Evolutionary conservation across 2,329 filamentous ascomycete species (phyloP).

Genomic region (Hypoxylon sp.): DNA sequence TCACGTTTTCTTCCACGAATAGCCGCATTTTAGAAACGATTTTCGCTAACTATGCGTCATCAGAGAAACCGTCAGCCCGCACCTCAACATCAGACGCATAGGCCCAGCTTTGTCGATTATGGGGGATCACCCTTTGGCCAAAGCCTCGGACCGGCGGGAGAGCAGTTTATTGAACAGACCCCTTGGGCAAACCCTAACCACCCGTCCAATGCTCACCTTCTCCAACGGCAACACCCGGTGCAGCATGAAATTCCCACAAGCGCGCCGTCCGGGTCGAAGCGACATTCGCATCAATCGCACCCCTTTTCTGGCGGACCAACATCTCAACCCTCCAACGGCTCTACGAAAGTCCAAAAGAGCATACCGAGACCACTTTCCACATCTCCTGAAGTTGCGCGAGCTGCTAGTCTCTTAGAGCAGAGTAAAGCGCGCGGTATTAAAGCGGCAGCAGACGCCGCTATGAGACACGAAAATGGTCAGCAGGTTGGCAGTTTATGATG

Average conservation of each 20-base stretch:
- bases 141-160: slow-evolving; percentile 75
- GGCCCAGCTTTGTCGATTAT: slow-evolving; percentile 59
- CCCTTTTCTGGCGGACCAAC: slow-evolving; percentile 52
- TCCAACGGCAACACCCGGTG: slow-evolving; percentile 55
- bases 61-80: slow-evolving; percentile 50
- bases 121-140: slow-evolving; percentile 60
- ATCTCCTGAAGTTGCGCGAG: slow-evolving; percentile 60
- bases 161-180: slow-evolving; percentile 89
- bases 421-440: slow-evolving; percentile 48
- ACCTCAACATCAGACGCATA: slow-evolving; percentile 54
- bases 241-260: slow-evolving; percentile 52
- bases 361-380: slow-evolving; percentile 50
- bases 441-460: slow-evolving; percentile 44
- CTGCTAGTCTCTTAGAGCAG: slow-evolving; percentile 50
- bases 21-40: background rate
- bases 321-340: slow-evolving; percentile 49
- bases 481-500: slow-evolving; percentile 46
- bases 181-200: slow-evolving; percentile 94
- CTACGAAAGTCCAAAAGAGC: slow-evolving; percentile 44
- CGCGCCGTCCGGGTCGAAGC: slow-evolving; percentile 53
- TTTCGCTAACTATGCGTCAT: slow-evolving; percentile 28
- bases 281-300: slow-evolving; percentile 55
- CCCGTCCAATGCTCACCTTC: slow-evolving; percentile 67
- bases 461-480: slow-evolving; percentile 50
- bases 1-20: slow-evolving; percentile 40